A percentile compares a stretch with the other conserved stretches of the same genome.
These are phyloP conservation scores for Trichoderma cornu-damae DNA, from an alignment of 2,329 filamentous ascomycete genomes.

Conservation along the genomic window DNA sequence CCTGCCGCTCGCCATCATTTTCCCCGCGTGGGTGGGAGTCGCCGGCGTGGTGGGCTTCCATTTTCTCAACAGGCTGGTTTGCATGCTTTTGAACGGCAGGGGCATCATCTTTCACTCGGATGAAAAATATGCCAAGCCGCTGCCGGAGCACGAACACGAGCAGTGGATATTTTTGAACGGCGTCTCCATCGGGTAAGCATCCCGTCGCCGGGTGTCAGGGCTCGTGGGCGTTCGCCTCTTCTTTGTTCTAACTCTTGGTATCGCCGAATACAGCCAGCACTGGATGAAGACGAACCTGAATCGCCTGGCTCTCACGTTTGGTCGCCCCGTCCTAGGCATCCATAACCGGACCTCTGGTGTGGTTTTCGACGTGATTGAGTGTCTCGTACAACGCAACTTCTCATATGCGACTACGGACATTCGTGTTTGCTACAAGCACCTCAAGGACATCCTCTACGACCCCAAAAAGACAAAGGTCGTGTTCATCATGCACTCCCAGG, in stretches of 20 bases:
- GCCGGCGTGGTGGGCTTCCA: slow-evolving; percentile 41
- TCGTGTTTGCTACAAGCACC: slow-evolving; percentile 53
- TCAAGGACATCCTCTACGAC: slow-evolving; percentile 61
- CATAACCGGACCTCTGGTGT: slow-evolving; percentile 72
- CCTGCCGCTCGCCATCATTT: slow-evolving; percentile 45
- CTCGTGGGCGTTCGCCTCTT: too few species aligned
- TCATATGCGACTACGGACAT: slow-evolving; percentile 66
- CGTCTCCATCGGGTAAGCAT: slow-evolving; percentile 54
- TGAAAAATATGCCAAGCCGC: slow-evolving; percentile 45
- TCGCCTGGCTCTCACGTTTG: slow-evolving; percentile 65
- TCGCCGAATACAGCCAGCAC: slow-evolving; percentile 44
- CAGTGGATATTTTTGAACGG: slow-evolving; percentile 80
- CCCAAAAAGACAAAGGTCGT: slow-evolving; percentile 62
- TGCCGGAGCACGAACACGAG: slow-evolving; percentile 54
- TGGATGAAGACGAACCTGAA: slow-evolving; percentile 69
- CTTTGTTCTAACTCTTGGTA: not conserved
- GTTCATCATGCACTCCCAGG: slow-evolving; percentile 72
- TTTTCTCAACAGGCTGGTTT: slow-evolving; percentile 47
- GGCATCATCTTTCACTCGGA: slow-evolving; percentile 48
- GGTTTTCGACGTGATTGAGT: slow-evolving; percentile 72
- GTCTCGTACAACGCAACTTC: slow-evolving; percentile 70
- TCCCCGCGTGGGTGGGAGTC: slow-evolving; percentile 46
- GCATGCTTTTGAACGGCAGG: slow-evolving; percentile 46
- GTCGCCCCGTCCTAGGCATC: slow-evolving; percentile 64
- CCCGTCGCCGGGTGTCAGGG: not conserved